These are phyloP conservation scores for Solioccasus polychromus DNA, from an alignment of 768 basidiomycete species.

Conservation along the genomic window DNA sequence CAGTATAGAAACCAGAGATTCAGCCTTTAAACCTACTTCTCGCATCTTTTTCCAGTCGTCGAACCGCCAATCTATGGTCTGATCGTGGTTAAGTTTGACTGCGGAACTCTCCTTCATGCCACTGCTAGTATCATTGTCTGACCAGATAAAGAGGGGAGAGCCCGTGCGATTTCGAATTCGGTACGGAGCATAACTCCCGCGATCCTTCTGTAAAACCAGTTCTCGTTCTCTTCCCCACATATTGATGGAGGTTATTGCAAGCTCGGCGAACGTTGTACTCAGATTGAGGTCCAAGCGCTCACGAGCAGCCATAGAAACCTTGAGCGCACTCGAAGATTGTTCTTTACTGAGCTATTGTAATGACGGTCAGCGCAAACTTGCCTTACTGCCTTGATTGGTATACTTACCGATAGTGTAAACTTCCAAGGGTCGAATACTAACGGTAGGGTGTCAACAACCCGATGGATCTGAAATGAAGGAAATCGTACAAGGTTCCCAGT, in stretches of 20 bases:
- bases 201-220: conserved; percentile 65
- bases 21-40: conserved; percentile 54
- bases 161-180: conserved; percentile 90
- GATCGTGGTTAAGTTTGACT: conserved; percentile 66
- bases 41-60: conserved; percentile 94
- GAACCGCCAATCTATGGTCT: conserved; percentile 91
- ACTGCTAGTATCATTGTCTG: conserved; percentile 62
- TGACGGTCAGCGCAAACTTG: conserved; percentile 11
- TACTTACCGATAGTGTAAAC: conserved; percentile 64
- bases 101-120: conserved; percentile 46
- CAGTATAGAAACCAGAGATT: background rate
- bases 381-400: background rate
- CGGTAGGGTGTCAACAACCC: conserved; percentile 8
- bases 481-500: conserved; percentile 89
- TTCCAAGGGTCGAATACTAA: conserved; percentile 96
- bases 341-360: conserved; percentile 55
- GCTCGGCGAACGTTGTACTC: conserved; percentile 86
- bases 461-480: background rate
- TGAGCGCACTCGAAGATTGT: conserved; percentile 47
- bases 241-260: conserved; percentile 69
- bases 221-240: conserved; percentile 76
- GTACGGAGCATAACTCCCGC: conserved; percentile 93
- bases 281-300: conserved; percentile 90
- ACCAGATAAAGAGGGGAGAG: conserved; percentile 79
- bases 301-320: conserved; percentile 63